Evolutionary conservation across 1,284 basidiomycete genomes (phyloP).

Genomic region (Cystobasidium slooffiae): DNA sequence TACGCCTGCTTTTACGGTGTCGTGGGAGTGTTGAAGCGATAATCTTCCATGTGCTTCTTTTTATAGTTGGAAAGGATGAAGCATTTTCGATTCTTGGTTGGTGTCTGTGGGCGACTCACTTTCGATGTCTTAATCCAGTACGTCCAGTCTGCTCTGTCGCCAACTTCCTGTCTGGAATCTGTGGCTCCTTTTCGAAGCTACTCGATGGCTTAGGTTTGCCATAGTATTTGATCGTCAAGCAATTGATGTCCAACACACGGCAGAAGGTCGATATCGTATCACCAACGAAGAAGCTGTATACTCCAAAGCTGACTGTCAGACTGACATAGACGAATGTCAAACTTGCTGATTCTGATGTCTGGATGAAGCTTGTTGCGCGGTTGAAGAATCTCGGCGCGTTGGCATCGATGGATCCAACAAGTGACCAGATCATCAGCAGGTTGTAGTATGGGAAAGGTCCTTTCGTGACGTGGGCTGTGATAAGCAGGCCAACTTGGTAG

Average conservation of each 20-base stretch:
- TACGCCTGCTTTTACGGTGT: no score
- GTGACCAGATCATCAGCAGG: constrained; percentile 79
- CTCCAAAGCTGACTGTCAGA: constrained; percentile 44
- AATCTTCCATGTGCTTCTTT: no score
- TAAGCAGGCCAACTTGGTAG: constrained; percentile 81
- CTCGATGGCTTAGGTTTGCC: constrained; percentile 28
- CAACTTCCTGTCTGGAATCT: constrained; percentile 30
- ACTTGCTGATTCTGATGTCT: constrained; percentile 13
- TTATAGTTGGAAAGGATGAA: not conserved
- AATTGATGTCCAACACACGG: constrained; percentile 53
- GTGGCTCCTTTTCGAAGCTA: constrained; percentile 42
- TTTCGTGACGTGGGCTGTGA: constrained; percentile 88
- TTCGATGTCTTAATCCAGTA: constrained; percentile 30
- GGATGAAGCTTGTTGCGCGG: constrained; percentile 42
- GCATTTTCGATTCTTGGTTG: not conserved
- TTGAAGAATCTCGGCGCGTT: constrained; percentile 63
- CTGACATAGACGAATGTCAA: constrained; percentile 43
- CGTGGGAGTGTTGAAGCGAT: no score
- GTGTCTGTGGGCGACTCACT: not conserved
- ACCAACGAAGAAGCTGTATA: constrained; percentile 52
- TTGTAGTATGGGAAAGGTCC: constrained; percentile 85
- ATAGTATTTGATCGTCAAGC: constrained; percentile 49
- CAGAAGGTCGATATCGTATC: constrained; percentile 52
- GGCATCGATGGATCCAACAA: constrained; percentile 79
- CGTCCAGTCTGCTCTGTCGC: constrained; percentile 5